Conservation (phyloP, 441 rosid genomes). For the Raphanus hybrid region DNA sequence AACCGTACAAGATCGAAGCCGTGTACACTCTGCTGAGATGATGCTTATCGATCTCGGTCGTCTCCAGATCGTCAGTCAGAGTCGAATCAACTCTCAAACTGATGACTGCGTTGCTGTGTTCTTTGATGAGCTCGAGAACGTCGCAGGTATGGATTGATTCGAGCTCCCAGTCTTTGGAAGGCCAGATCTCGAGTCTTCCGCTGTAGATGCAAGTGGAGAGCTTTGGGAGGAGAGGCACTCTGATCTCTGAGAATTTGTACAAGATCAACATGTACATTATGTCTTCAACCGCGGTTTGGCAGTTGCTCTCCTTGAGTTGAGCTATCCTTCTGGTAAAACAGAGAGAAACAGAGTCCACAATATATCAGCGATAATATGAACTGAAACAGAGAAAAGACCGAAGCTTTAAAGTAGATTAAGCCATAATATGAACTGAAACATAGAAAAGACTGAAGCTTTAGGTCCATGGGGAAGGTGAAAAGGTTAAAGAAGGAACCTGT, state of each 20-base stretch:
- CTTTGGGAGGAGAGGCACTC: conserved; percentile 85
- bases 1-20: conserved; percentile 81
- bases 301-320: conserved; percentile 62
- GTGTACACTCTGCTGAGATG: conserved; percentile 65
- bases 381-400: not conserved
- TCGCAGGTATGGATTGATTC: conserved; percentile 73
- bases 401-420: not conserved
- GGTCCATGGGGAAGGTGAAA: no score
- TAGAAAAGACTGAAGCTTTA: not conserved
- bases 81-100: conserved; percentile 71
- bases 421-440: not conserved
- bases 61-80: conserved; percentile 70
- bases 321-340: conserved; percentile 72
- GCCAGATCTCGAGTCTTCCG: conserved; percentile 74
- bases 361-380: not conserved
- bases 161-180: conserved; percentile 83
- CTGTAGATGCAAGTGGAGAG: conserved; percentile 75
- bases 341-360: not conserved
- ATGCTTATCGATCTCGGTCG: conserved; percentile 56
- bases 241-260: conserved; percentile 81
- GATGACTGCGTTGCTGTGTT: conserved; percentile 72
- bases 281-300: conserved; percentile 69
- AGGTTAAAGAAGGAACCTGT: conserved; percentile 51
- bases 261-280: conserved; percentile 80
- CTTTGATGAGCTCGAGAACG: conserved; percentile 71